Evolutionary conservation across 2,329 filamentous ascomycete genomes (phyloP), one percentile per base, ranked within the genome.

Genomic region (Alternaria rosae): DNA sequence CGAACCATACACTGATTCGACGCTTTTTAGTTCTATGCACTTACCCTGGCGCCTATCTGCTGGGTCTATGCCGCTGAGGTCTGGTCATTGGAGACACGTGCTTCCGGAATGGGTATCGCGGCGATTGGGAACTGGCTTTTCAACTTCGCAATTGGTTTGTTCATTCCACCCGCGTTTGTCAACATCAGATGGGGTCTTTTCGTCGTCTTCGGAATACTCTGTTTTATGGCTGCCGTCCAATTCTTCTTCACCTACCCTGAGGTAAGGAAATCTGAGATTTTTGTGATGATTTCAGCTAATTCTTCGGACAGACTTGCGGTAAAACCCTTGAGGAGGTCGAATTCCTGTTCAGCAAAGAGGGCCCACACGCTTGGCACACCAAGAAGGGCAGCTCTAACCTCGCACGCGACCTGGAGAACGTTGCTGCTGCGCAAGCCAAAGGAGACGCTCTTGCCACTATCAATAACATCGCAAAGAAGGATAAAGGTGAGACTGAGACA

Each of bases 281-380:
- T 17, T 17, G 3, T 23, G 1, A 11, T 6, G 13, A 8, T 30
- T 10, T 3, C 10, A 5, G 6, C 51, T 55, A 35, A 59, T 13
- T n/a, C 6, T 43, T 17, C 8, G 9, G 6, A 32, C 17, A 60
- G 79, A 93, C 91, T 0, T 87, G 88, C 42, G 90, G 90, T 10
- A 91, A 88, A 79, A 91, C 90, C 0, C 85, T 94, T 1, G 91
- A 94, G 74, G 91, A 94, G 73, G 89, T 93, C 78, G 91, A 92
- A 65, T 86, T 87, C 10, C 88, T 93, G 64, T 94, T 94, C 73
- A 59, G 59, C 21, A 83, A 80, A 44, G 72, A 74, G 3, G 86
- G 86, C 0, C 74, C 82, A 2, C 85, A 85, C 3, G 86, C 88
- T 4, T 91, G 89, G 89, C 85, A 83, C 75, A 82, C 78, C 4